phyloP scores from a whole-genome alignment of 345 rosid species.

The Populus davidiana region DNA sequence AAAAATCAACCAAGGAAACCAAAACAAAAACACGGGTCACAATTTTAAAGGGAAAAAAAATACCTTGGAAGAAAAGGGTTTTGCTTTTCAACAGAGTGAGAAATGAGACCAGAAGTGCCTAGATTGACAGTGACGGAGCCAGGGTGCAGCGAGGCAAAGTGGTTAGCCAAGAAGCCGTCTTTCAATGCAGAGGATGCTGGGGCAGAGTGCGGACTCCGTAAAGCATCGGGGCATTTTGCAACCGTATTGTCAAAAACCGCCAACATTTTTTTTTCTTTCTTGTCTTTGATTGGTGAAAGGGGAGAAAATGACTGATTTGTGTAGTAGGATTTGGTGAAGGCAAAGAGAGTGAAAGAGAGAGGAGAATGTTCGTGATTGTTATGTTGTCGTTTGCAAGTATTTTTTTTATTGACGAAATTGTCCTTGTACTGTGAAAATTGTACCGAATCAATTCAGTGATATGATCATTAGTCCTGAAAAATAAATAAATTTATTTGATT shows the following conservation, averaged over 20 bases:
- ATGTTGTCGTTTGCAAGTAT: no score
- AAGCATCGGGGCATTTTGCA: conserved; percentile 75
- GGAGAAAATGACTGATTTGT: neutral
- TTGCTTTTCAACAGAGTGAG: conserved; percentile 65
- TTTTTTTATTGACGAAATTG: no score
- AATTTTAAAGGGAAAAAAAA: neutral
- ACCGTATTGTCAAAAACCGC: conserved; percentile 87
- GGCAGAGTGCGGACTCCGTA: conserved; percentile 53
- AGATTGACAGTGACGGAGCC: conserved; percentile 64
- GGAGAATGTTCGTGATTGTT: neutral
- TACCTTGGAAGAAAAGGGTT: conserved; percentile 93
- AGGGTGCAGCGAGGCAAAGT: conserved; percentile 52
- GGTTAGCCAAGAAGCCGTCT: conserved; percentile 60
- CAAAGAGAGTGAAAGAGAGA: neutral
- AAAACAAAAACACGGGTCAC: neutral
- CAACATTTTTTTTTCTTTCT: conserved; percentile 44
- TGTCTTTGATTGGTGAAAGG: no score
- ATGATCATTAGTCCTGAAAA: no score
- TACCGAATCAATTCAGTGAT: no score
- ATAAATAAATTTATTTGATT: no score
- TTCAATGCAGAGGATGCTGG: conserved; percentile 49
- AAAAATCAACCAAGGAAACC: neutral
- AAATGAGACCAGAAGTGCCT: conserved; percentile 69
- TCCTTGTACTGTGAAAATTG: no score
- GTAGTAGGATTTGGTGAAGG: neutral